Evolutionary conservation across 2,329 filamentous ascomycete genomes (phyloP).

Genomic region (Trichoderma sp.): DNA sequence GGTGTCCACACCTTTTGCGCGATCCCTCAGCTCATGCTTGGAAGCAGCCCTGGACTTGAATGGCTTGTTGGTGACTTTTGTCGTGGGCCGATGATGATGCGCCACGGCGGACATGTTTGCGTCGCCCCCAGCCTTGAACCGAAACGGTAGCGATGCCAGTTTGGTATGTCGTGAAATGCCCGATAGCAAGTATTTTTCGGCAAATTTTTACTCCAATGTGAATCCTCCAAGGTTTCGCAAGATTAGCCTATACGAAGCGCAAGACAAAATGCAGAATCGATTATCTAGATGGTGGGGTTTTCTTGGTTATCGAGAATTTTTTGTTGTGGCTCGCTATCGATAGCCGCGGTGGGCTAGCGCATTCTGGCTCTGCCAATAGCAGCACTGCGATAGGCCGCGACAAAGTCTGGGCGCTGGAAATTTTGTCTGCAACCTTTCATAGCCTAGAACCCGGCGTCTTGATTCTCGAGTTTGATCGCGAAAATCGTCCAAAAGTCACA

Average conservation of each 20-base stretch:
- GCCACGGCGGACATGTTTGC: constrained; percentile 72
- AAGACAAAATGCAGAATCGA: constrained; percentile 21
- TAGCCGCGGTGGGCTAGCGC: constrained; percentile 30
- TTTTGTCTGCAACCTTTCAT: constrained; percentile 35
- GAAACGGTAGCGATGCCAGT: constrained; percentile 73
- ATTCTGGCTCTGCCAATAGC: constrained; percentile 31
- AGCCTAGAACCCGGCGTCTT: not conserved
- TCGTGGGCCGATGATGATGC: constrained; percentile 84
- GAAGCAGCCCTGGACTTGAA: constrained; percentile 93
- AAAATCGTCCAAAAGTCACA: not conserved
- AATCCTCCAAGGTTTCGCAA: not conserved
- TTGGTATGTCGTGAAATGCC: constrained; percentile 39
- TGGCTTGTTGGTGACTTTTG: constrained; percentile 82
- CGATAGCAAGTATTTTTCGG: not conserved
- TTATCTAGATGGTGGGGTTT: constrained; percentile 39
- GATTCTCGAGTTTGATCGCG: not conserved
- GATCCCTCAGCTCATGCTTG: constrained; percentile 83
- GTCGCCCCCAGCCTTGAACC: constrained; percentile 81
- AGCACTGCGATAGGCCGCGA: constrained; percentile 31
- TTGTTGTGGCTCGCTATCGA: constrained; percentile 43
- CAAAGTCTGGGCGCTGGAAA: constrained; percentile 36
- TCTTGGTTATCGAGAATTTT: constrained; percentile 43
- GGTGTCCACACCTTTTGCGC: constrained; percentile 68
- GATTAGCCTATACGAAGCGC: constrained; percentile 12
- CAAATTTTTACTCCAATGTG: not conserved